phyloP scores from a whole-genome alignment of 2,329 filamentous ascomycete genomes.

The Sclerotiophoma versabilis region DNA sequence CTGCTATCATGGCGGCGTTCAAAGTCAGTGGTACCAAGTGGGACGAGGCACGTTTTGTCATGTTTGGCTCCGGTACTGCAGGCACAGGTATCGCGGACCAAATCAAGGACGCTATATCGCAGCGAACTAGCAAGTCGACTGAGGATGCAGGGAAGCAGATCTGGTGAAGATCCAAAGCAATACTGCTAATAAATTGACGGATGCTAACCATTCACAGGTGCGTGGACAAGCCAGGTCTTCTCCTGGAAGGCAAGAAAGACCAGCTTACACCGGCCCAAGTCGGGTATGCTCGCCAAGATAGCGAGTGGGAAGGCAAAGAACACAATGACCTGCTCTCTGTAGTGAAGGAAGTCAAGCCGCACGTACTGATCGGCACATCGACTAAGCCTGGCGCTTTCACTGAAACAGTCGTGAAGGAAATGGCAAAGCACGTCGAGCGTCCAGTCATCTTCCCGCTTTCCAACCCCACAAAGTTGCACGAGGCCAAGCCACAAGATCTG shows the following conservation, averaged over 20 bases:
- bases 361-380: slow-evolving; percentile 84
- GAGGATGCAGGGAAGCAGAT: slow-evolving; percentile 82
- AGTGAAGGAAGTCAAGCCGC: slow-evolving; percentile 74
- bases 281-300: slow-evolving; percentile 68
- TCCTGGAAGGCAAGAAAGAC: slow-evolving; percentile 68
- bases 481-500: slow-evolving; percentile 79
- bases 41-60: slow-evolving; percentile 71
- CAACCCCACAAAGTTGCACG: slow-evolving; percentile 84
- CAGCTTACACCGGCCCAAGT: slow-evolving; percentile 71
- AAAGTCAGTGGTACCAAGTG: slow-evolving; percentile 72
- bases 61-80: slow-evolving; percentile 83
- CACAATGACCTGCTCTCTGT: slow-evolving; percentile 69
- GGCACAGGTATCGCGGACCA: slow-evolving; percentile 88
- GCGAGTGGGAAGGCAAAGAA: slow-evolving; percentile 67
- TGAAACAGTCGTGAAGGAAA: slow-evolving; percentile 73
- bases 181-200: background rate
- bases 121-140: slow-evolving; percentile 69
- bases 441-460: slow-evolving; percentile 90
- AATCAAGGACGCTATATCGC: slow-evolving; percentile 77
- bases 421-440: slow-evolving; percentile 74
- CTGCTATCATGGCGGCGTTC: slow-evolving; percentile 78
- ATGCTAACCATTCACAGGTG: slow-evolving; percentile 52
- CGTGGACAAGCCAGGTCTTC: slow-evolving; percentile 80
- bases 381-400: slow-evolving; percentile 81
- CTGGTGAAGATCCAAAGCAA: slow-evolving; percentile 56